These are phyloP conservation scores for Diospyros kaki DNA, from an alignment of 148 eudicot species.

Conservation along the genomic window DNA sequence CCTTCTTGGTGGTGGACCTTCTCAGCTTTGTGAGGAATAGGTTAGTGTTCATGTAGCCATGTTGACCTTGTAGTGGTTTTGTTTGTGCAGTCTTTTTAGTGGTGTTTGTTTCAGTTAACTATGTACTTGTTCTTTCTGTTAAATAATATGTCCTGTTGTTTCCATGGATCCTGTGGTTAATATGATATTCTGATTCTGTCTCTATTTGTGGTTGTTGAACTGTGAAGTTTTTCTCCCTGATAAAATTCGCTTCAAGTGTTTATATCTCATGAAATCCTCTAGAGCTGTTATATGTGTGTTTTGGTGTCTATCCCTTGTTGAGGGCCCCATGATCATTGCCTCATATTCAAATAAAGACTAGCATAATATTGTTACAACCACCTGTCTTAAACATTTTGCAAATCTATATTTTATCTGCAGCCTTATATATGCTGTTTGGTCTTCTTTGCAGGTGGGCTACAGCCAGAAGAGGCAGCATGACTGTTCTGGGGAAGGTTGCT, in stretches of 20 bases:
- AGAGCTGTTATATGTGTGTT: not conserved
- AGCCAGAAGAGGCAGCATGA: constrained; percentile 95
- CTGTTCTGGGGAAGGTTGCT: constrained; percentile 93
- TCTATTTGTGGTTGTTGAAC: not conserved
- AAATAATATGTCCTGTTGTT: not conserved
- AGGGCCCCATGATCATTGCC: constrained; percentile 3
- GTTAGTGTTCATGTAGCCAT: not conserved
- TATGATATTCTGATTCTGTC: not conserved
- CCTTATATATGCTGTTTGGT: constrained; percentile 6
- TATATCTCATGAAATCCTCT: not conserved
- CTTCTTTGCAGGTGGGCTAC: constrained; percentile 65
- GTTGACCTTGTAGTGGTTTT: not conserved
- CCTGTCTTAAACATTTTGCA: not conserved
- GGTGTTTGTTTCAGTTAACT: not conserved
- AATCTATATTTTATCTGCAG: not conserved
- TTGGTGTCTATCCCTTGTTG: not conserved
- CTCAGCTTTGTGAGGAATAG: not conserved
- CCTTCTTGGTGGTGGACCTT: not conserved
- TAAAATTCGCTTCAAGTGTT: not conserved
- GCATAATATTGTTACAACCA: not conserved
- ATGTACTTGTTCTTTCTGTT: not conserved
- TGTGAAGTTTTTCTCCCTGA: not conserved
- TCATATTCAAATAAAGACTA: not conserved
- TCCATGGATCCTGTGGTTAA: not conserved
- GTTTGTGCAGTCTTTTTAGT: not conserved